Evolutionary conservation across 2,329 filamentous ascomycete genomes (phyloP), one percentile per base, ranked within the genome.

Genomic region (Pezicula radicicola): DNA sequence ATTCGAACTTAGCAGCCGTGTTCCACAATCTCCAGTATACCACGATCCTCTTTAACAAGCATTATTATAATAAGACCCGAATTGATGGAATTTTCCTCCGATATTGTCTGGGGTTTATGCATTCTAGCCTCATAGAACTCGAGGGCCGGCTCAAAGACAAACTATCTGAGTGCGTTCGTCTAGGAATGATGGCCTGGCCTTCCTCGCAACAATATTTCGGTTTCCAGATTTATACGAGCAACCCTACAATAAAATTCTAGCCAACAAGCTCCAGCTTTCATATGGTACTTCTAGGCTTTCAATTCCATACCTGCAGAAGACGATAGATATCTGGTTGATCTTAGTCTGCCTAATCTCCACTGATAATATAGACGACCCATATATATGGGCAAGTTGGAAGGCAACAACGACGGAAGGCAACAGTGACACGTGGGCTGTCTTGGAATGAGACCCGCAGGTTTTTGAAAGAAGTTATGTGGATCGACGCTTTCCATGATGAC

Each of bases 381-480:
- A 30, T 30, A 5, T 30, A 30, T 30, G 28, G 28, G 8, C 10
- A 9, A 12, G 28, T 30, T 30, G 28, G 28, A 5, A 28, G 27
- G n/a, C n/a, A n/a, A n/a, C n/a, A n/a, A n/a, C n/a, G n/a, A n/a
- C n/a, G 27, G 27, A 8, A 30, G 28, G 28, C 28, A 30, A 30
- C 28, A 30, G 28, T 6, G 7, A 9, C 28, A 30, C 28, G 28
- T 19, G 33, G 18, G 25, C 6, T 46, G 44, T 15, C 27, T 21
- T 46, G 44, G 44, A 33, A 46, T 13, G 21, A 46, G 27, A 30
- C 28, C 3, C 28, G 28, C 28, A 30, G 10, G 27, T 19, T 16
- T 3, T 18, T 46, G 25, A 46, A 51, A 42, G 25, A 18, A n/a
- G 25, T 51, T 12, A 37, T 51, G 42, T 51, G 49, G 49, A 51